A percentile compares a stretch with the other conserved stretches of the same genome.
phyloP scores from a whole-genome alignment of 768 basidiomycete species.

The Boletus vermiculosoides region DNA sequence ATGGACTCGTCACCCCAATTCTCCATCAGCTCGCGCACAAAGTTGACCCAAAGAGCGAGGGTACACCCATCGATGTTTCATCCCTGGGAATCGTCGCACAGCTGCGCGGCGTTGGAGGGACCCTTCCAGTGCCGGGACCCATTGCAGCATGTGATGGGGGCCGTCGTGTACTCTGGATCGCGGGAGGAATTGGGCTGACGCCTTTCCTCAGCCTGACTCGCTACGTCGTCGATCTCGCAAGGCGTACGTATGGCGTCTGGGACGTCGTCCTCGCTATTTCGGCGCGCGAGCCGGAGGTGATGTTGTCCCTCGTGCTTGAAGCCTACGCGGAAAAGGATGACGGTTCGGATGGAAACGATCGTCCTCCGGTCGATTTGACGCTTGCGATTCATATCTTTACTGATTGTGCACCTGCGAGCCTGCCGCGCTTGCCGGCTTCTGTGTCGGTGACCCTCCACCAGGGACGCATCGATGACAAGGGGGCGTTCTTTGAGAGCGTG shows the following conservation, averaged over 20 bases:
- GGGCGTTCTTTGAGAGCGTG: constrained; percentile 20
- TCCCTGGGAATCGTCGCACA: constrained; percentile 41
- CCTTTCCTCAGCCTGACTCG: constrained; percentile 58
- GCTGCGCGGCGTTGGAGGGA: constrained; percentile 54
- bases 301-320: constrained; percentile 42
- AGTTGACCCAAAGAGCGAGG: constrained; percentile 7
- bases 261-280: constrained; percentile 51
- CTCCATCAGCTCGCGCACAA: constrained; percentile 44
- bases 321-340: constrained; percentile 20
- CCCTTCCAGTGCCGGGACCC: constrained; percentile 35
- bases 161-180: constrained; percentile 51
- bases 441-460: constrained; percentile 14
- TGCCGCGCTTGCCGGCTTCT: constrained; percentile 8
- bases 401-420: neutral
- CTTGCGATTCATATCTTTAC: constrained; percentile 21
- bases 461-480: constrained; percentile 20
- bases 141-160: constrained; percentile 24
- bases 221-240: constrained; percentile 15
- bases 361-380: constrained; percentile 8
- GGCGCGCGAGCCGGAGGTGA: constrained; percentile 52
- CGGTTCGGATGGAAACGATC: neutral
- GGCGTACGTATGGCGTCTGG: constrained; percentile 23
- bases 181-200: constrained; percentile 64
- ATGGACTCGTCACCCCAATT: constrained; percentile 54
- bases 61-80: constrained; percentile 14